Conservation (phyloP, 768 basidiomycete genomes). For the Rhodotorula graminis region DNA sequence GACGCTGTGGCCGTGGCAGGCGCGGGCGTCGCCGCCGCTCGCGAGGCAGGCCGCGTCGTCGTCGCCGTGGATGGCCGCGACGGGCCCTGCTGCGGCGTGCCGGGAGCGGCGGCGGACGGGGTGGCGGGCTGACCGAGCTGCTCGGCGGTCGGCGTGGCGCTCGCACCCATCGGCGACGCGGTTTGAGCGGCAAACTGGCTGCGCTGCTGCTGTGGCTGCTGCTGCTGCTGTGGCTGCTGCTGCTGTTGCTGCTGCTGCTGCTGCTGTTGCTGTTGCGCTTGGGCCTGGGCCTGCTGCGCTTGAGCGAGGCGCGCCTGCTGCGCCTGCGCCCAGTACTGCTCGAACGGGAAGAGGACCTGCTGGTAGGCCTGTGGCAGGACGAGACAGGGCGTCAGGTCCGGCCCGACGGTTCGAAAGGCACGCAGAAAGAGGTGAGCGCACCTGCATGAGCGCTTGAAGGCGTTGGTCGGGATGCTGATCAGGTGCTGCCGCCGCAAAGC, state of each 20-base stretch:
- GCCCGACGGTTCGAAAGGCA: no score
- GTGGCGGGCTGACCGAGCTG: background rate
- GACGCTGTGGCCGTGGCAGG: background rate
- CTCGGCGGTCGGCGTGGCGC: background rate
- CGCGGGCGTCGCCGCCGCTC: background rate
- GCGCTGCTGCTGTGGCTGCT: background rate
- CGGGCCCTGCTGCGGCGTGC: background rate
- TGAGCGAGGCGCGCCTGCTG: slow-evolving; percentile 4
- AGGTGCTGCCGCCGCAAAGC: background rate
- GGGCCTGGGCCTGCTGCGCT: no score
- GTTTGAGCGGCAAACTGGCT: background rate
- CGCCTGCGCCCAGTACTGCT: slow-evolving; percentile 9
- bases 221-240: background rate
- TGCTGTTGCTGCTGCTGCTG: background rate
- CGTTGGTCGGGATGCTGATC: slow-evolving; percentile 14
- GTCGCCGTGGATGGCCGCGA: background rate
- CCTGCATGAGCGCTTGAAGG: slow-evolving; percentile 8
- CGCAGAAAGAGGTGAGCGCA: background rate
- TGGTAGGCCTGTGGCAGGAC: slow-evolving; percentile 20
- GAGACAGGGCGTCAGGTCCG: no score
- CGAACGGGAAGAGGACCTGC: slow-evolving; percentile 18
- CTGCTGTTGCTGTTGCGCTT: background rate
- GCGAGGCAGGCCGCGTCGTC: background rate
- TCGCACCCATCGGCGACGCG: no score
- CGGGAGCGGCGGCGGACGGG: background rate